phyloP scores from a whole-genome alignment of 495 filamentous ascomycete genomes.

The Penicillium riverlandense region DNA sequence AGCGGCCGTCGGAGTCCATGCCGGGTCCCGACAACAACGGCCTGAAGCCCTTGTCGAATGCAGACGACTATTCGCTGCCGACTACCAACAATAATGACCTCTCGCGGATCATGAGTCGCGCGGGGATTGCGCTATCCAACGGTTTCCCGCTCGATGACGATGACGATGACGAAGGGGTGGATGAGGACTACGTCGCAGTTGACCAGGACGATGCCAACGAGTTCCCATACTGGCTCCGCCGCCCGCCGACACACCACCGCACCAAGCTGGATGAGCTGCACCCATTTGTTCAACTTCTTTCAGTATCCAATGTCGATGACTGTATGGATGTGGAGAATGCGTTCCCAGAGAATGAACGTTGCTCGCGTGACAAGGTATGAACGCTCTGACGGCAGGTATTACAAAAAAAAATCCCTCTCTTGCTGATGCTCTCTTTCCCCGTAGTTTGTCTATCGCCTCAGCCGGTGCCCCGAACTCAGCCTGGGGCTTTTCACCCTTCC shows the following conservation, averaged over 20 bases:
- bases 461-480: conserved; percentile 67
- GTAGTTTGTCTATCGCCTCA: conserved; percentile 78
- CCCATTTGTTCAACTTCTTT: conserved; percentile 67
- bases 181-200: conserved; percentile 38
- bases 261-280: conserved; percentile 47
- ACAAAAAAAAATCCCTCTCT: background rate
- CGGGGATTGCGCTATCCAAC: conserved; percentile 23
- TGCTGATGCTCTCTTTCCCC: conserved; percentile 5
- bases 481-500: conserved; percentile 69
- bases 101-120: conserved; percentile 26
- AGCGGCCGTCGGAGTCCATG: conserved; percentile 22
- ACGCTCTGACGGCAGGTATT: background rate
- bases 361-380: conserved; percentile 72
- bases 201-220: conserved; percentile 38
- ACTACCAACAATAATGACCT: conserved; percentile 25
- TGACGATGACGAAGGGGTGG: conserved; percentile 34
- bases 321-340: conserved; percentile 71
- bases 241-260: conserved; percentile 31
- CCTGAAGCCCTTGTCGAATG: conserved; percentile 29
- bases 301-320: conserved; percentile 64
- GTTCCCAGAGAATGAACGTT: conserved; percentile 66
- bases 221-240: conserved; percentile 38
- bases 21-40: conserved; percentile 18
- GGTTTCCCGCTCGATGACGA: conserved; percentile 33
- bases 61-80: conserved; percentile 22